Conservation (phyloP, 1,284 basidiomycete species). For the Earliella scabrosa region DNA sequence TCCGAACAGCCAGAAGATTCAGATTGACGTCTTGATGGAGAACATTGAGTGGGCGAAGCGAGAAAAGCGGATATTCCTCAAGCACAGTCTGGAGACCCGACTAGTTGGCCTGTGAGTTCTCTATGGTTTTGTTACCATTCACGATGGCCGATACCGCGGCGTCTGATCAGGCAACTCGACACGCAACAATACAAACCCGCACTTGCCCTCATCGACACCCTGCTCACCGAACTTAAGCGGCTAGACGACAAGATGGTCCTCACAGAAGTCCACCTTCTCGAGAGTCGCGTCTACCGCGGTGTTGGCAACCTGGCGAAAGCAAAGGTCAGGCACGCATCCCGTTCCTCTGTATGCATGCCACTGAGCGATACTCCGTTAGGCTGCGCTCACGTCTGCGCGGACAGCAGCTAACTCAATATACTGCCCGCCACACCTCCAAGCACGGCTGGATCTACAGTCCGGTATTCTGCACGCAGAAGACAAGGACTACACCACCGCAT, state of each 20-base stretch:
- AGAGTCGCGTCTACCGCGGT: constrained; percentile 90
- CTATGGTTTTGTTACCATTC: not conserved
- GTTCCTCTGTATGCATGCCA: not conserved
- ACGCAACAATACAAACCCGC: constrained; percentile 81
- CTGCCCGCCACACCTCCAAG: constrained; percentile 93
- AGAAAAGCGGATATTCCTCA: constrained; percentile 95
- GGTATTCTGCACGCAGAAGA: constrained; percentile 96
- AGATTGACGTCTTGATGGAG: constrained; percentile 86
- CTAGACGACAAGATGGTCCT: constrained; percentile 98
- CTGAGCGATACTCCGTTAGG: constrained; percentile 46
- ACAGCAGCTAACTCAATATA: constrained; percentile 98
- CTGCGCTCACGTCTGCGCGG: constrained; percentile 89
- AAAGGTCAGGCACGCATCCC: constrained; percentile 61
- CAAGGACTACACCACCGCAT: constrained; percentile 97
- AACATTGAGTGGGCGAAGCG: constrained; percentile 93
- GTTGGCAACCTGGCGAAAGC: constrained; percentile 92
- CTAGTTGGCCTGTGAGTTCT: constrained; percentile 78
- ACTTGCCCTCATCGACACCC: constrained; percentile 79
- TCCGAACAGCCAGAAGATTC: constrained; percentile 76
- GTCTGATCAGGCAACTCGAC: constrained; percentile 68
- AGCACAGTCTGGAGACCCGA: constrained; percentile 92
- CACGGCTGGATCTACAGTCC: constrained; percentile 90
- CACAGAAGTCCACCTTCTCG: constrained; percentile 94
- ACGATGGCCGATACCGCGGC: not conserved
- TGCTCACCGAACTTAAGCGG: constrained; percentile 90